Base-by-base conservation (phyloP, 2,329 filamentous ascomycete species). In the Talaromyces sp. region DNA sequence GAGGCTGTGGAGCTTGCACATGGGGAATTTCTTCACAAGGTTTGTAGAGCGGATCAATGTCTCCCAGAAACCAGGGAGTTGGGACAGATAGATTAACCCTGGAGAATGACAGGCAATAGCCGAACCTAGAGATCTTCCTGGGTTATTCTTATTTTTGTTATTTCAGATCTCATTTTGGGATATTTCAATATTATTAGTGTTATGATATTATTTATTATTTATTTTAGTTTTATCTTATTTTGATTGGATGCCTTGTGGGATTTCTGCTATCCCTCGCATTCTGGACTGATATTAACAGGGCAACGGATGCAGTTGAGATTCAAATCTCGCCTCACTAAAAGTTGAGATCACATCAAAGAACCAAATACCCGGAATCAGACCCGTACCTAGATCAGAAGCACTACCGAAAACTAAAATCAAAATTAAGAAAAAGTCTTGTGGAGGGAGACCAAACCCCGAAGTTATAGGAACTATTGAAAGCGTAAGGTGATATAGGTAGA, bases 41-140 rank as follows among this genome's bases (percentile, higher is more conserved):
- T 48, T 42, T 45, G 10, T 42, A 11, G 22, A 41, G 36, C 27
- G 37, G 37, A 39, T 47, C 45, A 27, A 7, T 6, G 36, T 19
- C n/a, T 29, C 55, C 55, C 55, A 49, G 52, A 43, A 45, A 55
- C 55, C 52, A 51, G 52, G 47, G 39, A 43, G 37, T 36, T 53
- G 55, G 55, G 44, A 50, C 55, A 16, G 4, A 30, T 32, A 41
- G 32, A 20, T 47, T 47, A 47, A 40, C 45, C 20, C 16, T 20
- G 10, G 16, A 19, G 36, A 47, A 32, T 58, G 51, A 58, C 53
- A 54, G 56, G 45, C 53, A 40, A 46, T 20, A 46, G 40, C 37
- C 44, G 48, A 45, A 30, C 22, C 19, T 40, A 35, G 14, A 22
- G 22, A 9, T 36, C 55, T 37, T 36, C 35, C 37, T 22, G 14